Evolutionary conservation across 2,329 filamentous ascomycete species (phyloP).

Genomic region (Sporothrix humicola): DNA sequence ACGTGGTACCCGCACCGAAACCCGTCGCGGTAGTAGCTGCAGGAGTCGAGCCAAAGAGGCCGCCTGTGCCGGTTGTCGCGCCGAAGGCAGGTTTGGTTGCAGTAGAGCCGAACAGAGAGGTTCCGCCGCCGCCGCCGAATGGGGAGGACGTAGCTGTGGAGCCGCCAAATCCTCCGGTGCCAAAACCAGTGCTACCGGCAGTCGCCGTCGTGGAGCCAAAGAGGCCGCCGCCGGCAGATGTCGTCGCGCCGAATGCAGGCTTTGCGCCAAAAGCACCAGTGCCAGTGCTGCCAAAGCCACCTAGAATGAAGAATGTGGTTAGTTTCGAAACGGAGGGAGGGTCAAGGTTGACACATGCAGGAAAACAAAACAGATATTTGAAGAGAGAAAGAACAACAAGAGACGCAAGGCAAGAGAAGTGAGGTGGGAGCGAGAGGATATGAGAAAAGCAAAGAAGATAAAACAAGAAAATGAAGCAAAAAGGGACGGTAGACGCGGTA

Average conservation of each 20-base stretch:
- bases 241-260: conserved; percentile 59
- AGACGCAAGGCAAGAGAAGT: conserved; percentile 1
- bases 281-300: conserved; percentile 42
- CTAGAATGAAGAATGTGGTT: conserved; percentile 32
- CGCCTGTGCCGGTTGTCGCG: conserved; percentile 43
- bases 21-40: conserved; percentile 45
- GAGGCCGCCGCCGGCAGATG: conserved; percentile 51
- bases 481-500: not conserved
- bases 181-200: conserved; percentile 46
- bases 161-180: conserved; percentile 50
- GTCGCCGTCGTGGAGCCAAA: conserved; percentile 53
- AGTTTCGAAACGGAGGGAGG: not conserved
- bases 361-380: not conserved
- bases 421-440: not conserved
- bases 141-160: conserved; percentile 47
- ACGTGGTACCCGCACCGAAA: conserved; percentile 47
- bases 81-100: conserved; percentile 54
- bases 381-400: conserved; percentile 10
- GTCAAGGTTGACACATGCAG: no score
- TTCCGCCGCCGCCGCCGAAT: conserved; percentile 51
- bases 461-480: not conserved
- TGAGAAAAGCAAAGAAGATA: conserved; percentile 1
- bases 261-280: conserved; percentile 48
- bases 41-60: conserved; percentile 55
- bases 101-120: conserved; percentile 55